These are phyloP conservation scores for Aegilops longissima DNA, from an alignment of 176 grass and related monocot genomes.

Conservation along the genomic window DNA sequence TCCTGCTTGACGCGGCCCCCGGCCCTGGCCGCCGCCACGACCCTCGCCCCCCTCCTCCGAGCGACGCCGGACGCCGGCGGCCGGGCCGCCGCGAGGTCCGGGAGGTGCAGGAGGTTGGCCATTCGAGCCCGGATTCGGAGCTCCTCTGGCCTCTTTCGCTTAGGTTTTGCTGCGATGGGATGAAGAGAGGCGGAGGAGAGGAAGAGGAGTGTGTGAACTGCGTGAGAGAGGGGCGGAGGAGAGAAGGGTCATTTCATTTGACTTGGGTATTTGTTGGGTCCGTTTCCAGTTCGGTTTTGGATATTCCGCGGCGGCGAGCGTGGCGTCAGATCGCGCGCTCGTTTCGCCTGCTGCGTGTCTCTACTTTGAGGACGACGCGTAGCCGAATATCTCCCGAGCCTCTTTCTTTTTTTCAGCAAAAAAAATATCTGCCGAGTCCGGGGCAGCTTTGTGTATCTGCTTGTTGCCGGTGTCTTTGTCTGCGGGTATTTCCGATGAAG, in stretches of 20 bases:
- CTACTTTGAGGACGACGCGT: background rate
- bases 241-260: constrained; percentile 16
- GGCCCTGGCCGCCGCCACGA: background rate
- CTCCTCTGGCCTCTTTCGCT: background rate
- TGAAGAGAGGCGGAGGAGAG: too few species aligned
- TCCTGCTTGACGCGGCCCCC: constrained; percentile 49
- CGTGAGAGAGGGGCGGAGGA: background rate
- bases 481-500: background rate
- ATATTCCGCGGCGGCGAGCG: constrained; percentile 11
- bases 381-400: background rate
- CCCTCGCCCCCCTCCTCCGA: background rate
- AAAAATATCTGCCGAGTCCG: background rate
- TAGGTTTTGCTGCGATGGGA: background rate
- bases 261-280: background rate
- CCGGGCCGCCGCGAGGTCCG: constrained; percentile 50
- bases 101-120: constrained; percentile 58
- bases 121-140: constrained; percentile 18
- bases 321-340: constrained; percentile 14
- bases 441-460: background rate
- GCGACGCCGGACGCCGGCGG: background rate
- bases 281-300: background rate
- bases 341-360: background rate
- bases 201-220: constrained; percentile 33
- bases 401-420: background rate
- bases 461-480: background rate